phyloP scores from a whole-genome alignment of 257 asterid species.

The Forsythia viridissima region DNA sequence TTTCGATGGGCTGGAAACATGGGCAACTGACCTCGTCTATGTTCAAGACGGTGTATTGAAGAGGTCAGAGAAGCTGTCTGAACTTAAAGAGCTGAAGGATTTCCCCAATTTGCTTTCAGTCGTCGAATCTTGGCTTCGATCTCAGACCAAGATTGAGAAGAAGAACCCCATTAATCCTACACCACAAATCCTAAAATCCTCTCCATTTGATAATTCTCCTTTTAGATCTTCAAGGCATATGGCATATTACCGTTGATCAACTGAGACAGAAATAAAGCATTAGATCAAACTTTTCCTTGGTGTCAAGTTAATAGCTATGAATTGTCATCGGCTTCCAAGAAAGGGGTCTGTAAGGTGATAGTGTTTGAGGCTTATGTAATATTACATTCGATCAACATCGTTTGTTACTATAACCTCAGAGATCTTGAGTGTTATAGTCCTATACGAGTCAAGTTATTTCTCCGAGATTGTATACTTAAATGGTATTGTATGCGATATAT shows the following conservation, averaged over 20 bases:
- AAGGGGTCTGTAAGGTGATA: background rate
- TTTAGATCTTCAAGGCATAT: constrained; percentile 87
- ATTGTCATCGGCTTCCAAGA: background rate
- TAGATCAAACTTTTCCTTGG: background rate
- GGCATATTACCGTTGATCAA: constrained; percentile 75
- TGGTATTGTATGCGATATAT: background rate
- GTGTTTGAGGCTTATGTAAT: too few species aligned
- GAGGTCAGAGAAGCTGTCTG: constrained; percentile 70
- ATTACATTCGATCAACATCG: too few species aligned
- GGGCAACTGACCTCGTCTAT: constrained; percentile 91
- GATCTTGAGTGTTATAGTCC: background rate
- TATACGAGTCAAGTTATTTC: background rate
- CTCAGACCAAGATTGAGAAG: constrained; percentile 76
- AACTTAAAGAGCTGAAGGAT: constrained; percentile 63
- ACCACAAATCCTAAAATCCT: constrained; percentile 44
- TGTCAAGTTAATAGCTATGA: background rate
- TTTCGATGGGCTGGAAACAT: constrained; percentile 91
- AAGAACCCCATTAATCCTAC: constrained; percentile 45
- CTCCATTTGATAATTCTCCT: constrained; percentile 74
- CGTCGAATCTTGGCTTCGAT: constrained; percentile 84
- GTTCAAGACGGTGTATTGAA: constrained; percentile 80
- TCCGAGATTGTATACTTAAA: background rate
- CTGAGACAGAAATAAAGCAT: background rate
- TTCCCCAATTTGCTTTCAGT: constrained; percentile 72
- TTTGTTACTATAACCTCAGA: too few species aligned